Conservation (phyloP, 169 alveolate genomes). For the Plasmodium vivax region DNA sequence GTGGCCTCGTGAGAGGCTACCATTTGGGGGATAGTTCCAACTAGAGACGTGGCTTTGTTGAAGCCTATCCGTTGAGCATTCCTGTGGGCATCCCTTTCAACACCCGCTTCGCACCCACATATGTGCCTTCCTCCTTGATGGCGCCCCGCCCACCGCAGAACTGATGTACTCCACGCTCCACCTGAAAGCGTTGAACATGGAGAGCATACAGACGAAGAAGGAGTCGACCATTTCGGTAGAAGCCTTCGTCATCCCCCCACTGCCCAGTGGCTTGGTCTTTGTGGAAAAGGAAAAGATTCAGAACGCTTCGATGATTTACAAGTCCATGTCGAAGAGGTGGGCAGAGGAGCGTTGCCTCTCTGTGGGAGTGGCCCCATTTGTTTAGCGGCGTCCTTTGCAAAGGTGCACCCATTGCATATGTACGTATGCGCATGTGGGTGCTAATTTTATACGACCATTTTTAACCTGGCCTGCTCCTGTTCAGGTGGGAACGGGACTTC, state of each 20-base stretch:
- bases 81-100: background rate
- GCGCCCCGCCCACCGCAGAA: background rate
- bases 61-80: background rate
- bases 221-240: slow-evolving; percentile 82
- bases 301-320: slow-evolving; percentile 76
- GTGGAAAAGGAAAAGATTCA: slow-evolving; percentile 75
- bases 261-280: slow-evolving; percentile 80
- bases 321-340: slow-evolving; percentile 71
- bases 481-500: slow-evolving; percentile 86
- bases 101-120: background rate
- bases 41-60: background rate
- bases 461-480: background rate
- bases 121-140: background rate
- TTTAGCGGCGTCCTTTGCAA: background rate
- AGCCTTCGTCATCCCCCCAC: slow-evolving; percentile 84
- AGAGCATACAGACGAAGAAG: slow-evolving; percentile 44
- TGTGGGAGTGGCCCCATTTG: background rate
- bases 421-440: background rate
- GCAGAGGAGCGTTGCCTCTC: background rate
- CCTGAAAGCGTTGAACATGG: slow-evolving; percentile 60
- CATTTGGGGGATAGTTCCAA: background rate
- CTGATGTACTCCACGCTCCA: slow-evolving; percentile 65
- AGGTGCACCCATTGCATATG: background rate
- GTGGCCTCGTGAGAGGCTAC: background rate
- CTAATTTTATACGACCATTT: background rate